phyloP scores from a whole-genome alignment of 345 rosid species.

The Erodium maritimum region DNA sequence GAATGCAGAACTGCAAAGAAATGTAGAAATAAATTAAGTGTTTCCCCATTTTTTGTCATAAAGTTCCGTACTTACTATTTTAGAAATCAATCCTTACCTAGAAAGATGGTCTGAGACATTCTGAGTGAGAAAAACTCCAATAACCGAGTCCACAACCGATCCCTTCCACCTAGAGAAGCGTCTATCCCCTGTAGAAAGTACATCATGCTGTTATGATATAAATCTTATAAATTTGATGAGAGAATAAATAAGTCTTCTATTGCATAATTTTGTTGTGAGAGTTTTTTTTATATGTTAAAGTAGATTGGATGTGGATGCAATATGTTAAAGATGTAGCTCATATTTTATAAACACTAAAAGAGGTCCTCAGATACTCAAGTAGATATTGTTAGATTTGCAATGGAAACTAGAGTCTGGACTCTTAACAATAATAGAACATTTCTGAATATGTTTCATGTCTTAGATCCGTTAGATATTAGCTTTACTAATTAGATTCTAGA shows the following conservation, averaged over 20 bases:
- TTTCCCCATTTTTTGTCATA: conserved; percentile 3
- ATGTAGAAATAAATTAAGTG: conserved; percentile 10
- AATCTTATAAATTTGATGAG: not conserved
- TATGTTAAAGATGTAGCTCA: too few relatives aligned
- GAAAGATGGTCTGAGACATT: conserved; percentile 95
- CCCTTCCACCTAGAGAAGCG: conserved; percentile 96
- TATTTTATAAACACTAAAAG: too few relatives aligned
- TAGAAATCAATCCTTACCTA: conserved; percentile 38
- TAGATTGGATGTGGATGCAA: too few relatives aligned
- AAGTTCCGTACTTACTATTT: conserved; percentile 1
- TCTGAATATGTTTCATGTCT: too few relatives aligned
- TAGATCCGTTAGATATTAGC: too few relatives aligned
- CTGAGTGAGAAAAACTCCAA: conserved; percentile 97
- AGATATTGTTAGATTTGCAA: too few relatives aligned
- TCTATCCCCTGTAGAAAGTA: conserved; percentile 59
- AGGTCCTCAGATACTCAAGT: too few relatives aligned
- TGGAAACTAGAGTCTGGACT: too few relatives aligned
- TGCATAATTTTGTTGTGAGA: not conserved
- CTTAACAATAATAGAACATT: too few relatives aligned
- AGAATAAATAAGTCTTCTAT: not conserved
- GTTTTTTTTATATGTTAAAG: not conserved
- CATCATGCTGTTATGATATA: too few relatives aligned
- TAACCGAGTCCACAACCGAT: conserved; percentile 88
- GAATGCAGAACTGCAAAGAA: conserved; percentile 70
- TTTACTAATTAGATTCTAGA: not conserved